Evolutionary conservation across 2,329 filamentous ascomycete genomes (phyloP).

Genomic region (Onygenales sp.): DNA sequence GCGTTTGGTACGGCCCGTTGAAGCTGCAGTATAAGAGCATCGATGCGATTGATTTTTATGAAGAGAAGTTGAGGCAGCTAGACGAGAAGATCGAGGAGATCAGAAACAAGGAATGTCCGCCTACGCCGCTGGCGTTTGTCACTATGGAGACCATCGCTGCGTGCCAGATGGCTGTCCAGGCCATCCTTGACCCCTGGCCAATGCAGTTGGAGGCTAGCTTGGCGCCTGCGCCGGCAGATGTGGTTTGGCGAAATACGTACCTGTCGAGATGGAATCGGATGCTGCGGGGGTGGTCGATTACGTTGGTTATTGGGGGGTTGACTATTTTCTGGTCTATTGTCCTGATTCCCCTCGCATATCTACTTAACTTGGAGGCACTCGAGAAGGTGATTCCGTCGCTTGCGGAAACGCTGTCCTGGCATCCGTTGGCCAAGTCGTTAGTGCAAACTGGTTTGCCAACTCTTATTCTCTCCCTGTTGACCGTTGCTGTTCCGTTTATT

Average conservation of each 20-base stretch:
- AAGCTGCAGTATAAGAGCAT: constrained; percentile 61
- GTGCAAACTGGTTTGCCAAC: constrained; percentile 85
- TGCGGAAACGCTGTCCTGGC: constrained; percentile 55
- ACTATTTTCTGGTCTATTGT: constrained; percentile 83
- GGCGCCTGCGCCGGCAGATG: constrained; percentile 79
- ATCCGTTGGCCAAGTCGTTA: constrained; percentile 63
- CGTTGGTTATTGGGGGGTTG: constrained; percentile 68
- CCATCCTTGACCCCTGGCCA: constrained; percentile 82
- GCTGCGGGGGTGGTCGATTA: constrained; percentile 73
- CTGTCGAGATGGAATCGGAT: constrained; percentile 63
- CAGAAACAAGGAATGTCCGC: constrained; percentile 63
- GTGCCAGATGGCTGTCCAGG: constrained; percentile 90
- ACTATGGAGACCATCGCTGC: constrained; percentile 95
- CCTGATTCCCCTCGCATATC: constrained; percentile 65
- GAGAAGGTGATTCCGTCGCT: constrained; percentile 61
- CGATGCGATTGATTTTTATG: constrained; percentile 91
- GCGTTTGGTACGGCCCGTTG: constrained; percentile 70
- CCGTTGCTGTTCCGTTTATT: constrained; percentile 80
- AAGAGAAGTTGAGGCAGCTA: constrained; percentile 68
- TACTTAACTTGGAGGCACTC: constrained; percentile 75
- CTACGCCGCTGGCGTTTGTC: constrained; percentile 83
- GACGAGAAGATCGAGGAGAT: constrained; percentile 65
- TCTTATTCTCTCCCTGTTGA: constrained; percentile 73
- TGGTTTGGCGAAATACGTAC: constrained; percentile 96
- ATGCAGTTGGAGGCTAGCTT: constrained; percentile 75